Evolutionary conservation across 495 filamentous ascomycete species (phyloP).

Genomic region (Tuber aestivum): DNA sequence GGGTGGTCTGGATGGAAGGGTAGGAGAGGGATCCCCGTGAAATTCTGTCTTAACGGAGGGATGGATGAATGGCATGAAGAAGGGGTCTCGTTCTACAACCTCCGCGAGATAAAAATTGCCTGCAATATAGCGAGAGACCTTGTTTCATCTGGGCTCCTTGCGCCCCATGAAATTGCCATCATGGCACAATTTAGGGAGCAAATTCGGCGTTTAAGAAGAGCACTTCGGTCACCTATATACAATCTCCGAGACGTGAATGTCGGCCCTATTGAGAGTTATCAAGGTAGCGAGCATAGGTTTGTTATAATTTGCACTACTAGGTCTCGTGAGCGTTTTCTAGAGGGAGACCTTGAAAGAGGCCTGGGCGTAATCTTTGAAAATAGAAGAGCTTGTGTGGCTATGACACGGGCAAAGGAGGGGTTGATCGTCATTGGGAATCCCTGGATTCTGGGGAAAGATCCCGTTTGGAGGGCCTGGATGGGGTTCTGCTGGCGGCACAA

Average conservation of each 20-base stretch:
- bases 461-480: constrained; percentile 48
- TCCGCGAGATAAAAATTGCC: constrained; percentile 48
- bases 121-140: constrained; percentile 46
- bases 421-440: constrained; percentile 52
- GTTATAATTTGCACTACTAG: constrained; percentile 56
- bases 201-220: constrained; percentile 47
- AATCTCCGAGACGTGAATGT: constrained; percentile 49
- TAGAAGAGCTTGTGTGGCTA: constrained; percentile 52
- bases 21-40: constrained; percentile 47
- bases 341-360: constrained; percentile 47
- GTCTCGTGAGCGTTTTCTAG: constrained; percentile 48
- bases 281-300: constrained; percentile 51
- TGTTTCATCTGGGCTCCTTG: constrained; percentile 42
- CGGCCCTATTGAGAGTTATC: constrained; percentile 55
- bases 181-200: constrained; percentile 55
- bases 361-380: constrained; percentile 50
- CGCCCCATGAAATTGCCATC: constrained; percentile 49
- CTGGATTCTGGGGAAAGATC: constrained; percentile 47
- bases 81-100: constrained; percentile 53
- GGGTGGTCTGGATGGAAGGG: constrained; percentile 51
- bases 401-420: constrained; percentile 54
- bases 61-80: constrained; percentile 51
- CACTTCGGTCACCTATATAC: constrained; percentile 42
- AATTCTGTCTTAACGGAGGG: constrained; percentile 48
- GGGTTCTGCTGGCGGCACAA: constrained; percentile 44